Evolutionary conservation across 306 rosid species (phyloP).

Genomic region (Prunus kanzakura): DNA sequence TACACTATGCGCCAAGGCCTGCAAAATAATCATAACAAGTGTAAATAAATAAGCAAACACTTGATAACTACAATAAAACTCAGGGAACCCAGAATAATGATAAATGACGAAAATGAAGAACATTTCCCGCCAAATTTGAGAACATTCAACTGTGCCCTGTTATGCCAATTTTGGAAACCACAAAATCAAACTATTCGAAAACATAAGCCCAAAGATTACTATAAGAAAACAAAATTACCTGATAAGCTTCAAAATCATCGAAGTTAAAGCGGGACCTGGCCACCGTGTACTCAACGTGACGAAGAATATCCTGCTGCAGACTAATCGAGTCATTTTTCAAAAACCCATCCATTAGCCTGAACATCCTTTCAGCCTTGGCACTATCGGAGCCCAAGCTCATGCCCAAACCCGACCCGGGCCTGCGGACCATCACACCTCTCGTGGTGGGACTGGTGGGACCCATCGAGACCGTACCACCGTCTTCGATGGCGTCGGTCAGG

Average conservation of each 20-base stretch:
- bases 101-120: background rate
- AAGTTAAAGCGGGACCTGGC: constrained; percentile 70
- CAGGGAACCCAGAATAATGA: constrained; percentile 1
- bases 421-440: constrained; percentile 52
- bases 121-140: constrained; percentile 21
- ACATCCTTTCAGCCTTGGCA: constrained; percentile 66
- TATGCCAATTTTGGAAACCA: background rate
- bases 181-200: background rate
- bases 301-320: constrained; percentile 69
- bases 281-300: constrained; percentile 71
- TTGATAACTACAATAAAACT: constrained; percentile 11
- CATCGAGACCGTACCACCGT: constrained; percentile 32
- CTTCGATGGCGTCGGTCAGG: constrained; percentile 49
- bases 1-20: constrained; percentile 68
- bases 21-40: constrained; percentile 22
- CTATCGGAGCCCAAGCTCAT: constrained; percentile 20
- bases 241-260: constrained; percentile 77
- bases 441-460: constrained; percentile 27
- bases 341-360: constrained; percentile 60
- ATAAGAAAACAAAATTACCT: constrained; percentile 28
- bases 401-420: constrained; percentile 44
- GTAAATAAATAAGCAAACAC: constrained; percentile 16
- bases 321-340: constrained; percentile 64
- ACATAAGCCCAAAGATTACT: background rate
- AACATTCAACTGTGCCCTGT: background rate